These are phyloP conservation scores for Vanilla planifolia DNA, from an alignment of 106 monocot species.

Conservation along the genomic window DNA sequence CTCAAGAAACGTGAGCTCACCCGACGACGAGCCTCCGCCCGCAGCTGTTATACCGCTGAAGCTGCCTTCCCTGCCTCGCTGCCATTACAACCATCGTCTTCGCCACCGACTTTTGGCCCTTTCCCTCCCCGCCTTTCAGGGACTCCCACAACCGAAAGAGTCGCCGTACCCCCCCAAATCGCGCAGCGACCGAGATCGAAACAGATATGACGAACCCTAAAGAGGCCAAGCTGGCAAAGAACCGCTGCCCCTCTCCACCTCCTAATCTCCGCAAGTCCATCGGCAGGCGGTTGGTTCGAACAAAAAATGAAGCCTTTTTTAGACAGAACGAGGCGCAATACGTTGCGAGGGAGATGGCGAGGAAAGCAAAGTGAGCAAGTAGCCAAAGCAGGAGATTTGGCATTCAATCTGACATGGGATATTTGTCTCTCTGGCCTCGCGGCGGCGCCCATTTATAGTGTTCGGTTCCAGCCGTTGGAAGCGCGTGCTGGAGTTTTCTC, in stretches of 20 bases:
- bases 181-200: neutral
- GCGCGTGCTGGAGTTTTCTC: conserved; percentile 7
- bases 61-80: conserved; percentile 8
- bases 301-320: neutral
- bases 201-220: neutral
- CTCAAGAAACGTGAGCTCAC: conserved; percentile 1
- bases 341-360: neutral
- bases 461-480: neutral
- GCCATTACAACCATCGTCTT: neutral
- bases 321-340: neutral
- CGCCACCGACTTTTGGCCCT: neutral
- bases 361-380: neutral
- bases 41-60: conserved; percentile 12
- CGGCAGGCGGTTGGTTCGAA: neutral
- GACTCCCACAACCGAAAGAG: neutral
- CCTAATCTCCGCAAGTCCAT: conserved; percentile 3
- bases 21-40: conserved; percentile 9
- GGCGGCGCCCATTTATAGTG: neutral
- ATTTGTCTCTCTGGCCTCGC: neutral
- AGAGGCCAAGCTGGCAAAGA: neutral
- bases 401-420: neutral
- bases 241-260: conserved; percentile 3
- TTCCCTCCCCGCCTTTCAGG: neutral
- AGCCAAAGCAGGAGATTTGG: neutral
- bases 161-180: neutral